These are phyloP conservation scores for Verticillium isaacii DNA, from an alignment of 2,329 filamentous ascomycete genomes.

Conservation along the genomic window DNA sequence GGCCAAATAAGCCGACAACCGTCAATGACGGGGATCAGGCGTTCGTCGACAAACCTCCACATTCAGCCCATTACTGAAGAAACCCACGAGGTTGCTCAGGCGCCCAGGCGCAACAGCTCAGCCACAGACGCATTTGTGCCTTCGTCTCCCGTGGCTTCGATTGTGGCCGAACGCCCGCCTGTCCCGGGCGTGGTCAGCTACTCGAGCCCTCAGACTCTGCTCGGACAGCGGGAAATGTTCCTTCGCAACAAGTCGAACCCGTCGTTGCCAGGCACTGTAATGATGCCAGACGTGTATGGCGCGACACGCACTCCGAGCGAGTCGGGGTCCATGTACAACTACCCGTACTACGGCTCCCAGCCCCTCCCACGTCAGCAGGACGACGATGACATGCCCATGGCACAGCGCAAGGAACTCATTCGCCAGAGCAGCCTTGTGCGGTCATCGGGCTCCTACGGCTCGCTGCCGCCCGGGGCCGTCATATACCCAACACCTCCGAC, in stretches of 20 bases:
- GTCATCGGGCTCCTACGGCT: constrained; percentile 18
- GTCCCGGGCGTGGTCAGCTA: constrained; percentile 45
- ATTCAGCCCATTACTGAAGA: constrained; percentile 9
- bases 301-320: constrained; percentile 31
- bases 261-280: constrained; percentile 21
- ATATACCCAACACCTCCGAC: background rate
- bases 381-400: constrained; percentile 67
- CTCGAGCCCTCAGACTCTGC: constrained; percentile 48
- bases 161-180: constrained; percentile 12
- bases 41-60: constrained; percentile 4
- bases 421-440: constrained; percentile 38
- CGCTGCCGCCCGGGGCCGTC: constrained; percentile 5
- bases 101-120: constrained; percentile 15
- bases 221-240: constrained; percentile 51
- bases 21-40: constrained; percentile 1
- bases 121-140: constrained; percentile 11
- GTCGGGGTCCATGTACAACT: constrained; percentile 33
- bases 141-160: constrained; percentile 12
- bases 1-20: background rate
- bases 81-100: background rate
- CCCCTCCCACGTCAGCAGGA: constrained; percentile 30
- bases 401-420: constrained; percentile 59
- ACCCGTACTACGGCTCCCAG: constrained; percentile 20
- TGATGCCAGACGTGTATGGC: constrained; percentile 18
- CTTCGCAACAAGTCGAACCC: constrained; percentile 47